A percentile compares a stretch with the other conserved stretches of the same genome.
phyloP scores from a whole-genome alignment of 139 green algal genomes.

The Haematococcus sp. region DNA sequence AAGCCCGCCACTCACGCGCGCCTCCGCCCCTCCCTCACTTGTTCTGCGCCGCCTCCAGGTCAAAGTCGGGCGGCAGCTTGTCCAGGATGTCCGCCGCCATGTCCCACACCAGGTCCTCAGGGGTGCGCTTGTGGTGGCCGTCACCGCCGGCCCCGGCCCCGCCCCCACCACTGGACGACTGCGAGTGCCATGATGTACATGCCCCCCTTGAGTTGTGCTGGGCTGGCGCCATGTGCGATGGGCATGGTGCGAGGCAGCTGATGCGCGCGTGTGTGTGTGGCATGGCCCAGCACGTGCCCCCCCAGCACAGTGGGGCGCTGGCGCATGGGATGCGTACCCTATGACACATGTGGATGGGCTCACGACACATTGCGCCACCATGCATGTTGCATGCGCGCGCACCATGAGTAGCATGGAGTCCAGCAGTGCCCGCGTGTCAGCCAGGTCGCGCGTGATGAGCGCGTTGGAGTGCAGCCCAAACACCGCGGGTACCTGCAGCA shows the following conservation, averaged over 20 bases:
- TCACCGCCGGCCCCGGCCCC: background rate
- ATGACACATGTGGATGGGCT: too few species aligned
- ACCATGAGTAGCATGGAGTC: constrained; percentile 9
- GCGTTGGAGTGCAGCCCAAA: constrained; percentile 75
- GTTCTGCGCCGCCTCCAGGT: constrained; percentile 54
- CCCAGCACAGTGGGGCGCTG: too few species aligned
- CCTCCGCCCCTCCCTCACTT: background rate
- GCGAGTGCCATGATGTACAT: too few species aligned
- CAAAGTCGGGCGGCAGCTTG: constrained; percentile 60
- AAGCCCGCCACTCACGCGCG: too few species aligned
- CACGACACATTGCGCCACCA: too few species aligned
- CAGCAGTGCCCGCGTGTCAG: constrained; percentile 55
- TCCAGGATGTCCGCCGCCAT: constrained; percentile 49
- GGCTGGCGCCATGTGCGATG: too few species aligned
- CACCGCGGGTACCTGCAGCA: constrained; percentile 8
- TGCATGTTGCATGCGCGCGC: too few species aligned
- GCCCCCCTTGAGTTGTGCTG: too few species aligned
- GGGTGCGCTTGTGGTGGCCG: background rate
- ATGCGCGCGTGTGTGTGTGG: too few species aligned
- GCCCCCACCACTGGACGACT: background rate
- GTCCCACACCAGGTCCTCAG: constrained; percentile 36
- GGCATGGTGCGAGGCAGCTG: too few species aligned
- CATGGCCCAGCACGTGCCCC: too few species aligned
- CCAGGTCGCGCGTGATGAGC: constrained; percentile 61
- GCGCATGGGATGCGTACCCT: too few species aligned